A percentile compares a stretch with the other conserved stretches of the same genome.
These are phyloP conservation scores for Trichosporon faecale DNA, from an alignment of 1,284 basidiomycete genomes.

Conservation along the genomic window DNA sequence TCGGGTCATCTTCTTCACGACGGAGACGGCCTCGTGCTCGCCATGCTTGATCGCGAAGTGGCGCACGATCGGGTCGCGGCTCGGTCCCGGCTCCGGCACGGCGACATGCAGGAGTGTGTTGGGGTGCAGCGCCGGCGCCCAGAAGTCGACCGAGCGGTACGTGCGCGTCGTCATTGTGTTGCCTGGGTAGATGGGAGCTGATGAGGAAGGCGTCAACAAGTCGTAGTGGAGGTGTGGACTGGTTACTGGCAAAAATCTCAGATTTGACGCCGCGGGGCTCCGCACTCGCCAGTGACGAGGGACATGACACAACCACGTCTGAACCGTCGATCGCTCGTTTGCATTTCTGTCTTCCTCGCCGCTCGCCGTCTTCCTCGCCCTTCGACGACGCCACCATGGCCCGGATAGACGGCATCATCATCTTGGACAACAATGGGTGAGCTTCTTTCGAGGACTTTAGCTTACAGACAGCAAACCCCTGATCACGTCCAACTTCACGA, in stretches of 20 bases:
- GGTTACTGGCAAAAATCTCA: not conserved
- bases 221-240: not conserved
- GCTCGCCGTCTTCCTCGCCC: not conserved
- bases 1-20: conserved; percentile 36
- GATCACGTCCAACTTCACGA: conserved; percentile 85
- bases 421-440: conserved; percentile 75
- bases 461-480: conserved; percentile 65
- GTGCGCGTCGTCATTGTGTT: conserved; percentile 16
- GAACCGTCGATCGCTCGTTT: not conserved
- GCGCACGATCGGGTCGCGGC: conserved; percentile 42
- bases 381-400: conserved; percentile 35
- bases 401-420: conserved; percentile 80
- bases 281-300: not conserved
- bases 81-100: conserved; percentile 35
- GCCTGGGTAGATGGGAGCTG: not conserved
- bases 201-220: not conserved
- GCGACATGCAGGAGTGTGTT: conserved; percentile 48
- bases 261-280: not conserved
- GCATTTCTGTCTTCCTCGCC: not conserved
- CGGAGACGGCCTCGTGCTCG: conserved; percentile 34
- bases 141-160: conserved; percentile 40
- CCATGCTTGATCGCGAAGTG: conserved; percentile 45
- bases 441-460: conserved; percentile 37
- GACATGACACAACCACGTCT: conserved; percentile 11
- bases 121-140: conserved; percentile 46